phyloP scores from a whole-genome alignment of 1,284 basidiomycete genomes.

The Schizopora paradoxa region DNA sequence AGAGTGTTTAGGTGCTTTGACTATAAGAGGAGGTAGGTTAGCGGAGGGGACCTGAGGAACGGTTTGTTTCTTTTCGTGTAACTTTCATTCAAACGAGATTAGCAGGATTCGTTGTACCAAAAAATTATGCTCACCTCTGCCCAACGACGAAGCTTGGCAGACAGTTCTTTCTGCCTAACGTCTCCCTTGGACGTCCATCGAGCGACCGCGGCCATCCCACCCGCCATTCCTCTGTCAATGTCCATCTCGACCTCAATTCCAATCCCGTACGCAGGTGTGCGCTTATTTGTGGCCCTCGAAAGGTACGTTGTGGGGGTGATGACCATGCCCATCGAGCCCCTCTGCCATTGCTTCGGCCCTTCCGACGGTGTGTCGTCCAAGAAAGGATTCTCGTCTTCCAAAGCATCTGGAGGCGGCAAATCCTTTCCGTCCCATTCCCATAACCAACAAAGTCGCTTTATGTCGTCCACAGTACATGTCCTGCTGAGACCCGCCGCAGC shows the following conservation, averaged over 20 bases:
- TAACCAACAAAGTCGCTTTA: slow-evolving; percentile 75
- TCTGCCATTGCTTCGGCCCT: slow-evolving; percentile 58
- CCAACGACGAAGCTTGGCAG: slow-evolving; percentile 59
- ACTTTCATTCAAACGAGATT: slow-evolving; percentile 32
- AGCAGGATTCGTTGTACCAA: slow-evolving; percentile 6
- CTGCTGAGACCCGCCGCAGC: slow-evolving; percentile 63
- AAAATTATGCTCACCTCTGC: slow-evolving; percentile 41
- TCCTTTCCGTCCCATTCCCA: slow-evolving; percentile 75
- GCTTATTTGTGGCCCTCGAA: slow-evolving; percentile 55
- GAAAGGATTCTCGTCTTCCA: slow-evolving; percentile 70
- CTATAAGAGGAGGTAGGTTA: slow-evolving; percentile 53
- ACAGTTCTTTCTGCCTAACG: slow-evolving; percentile 50
- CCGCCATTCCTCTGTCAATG: slow-evolving; percentile 69
- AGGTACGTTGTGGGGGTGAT: slow-evolving; percentile 66
- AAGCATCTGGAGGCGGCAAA: slow-evolving; percentile 25
- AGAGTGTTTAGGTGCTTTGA: slow-evolving; percentile 47
- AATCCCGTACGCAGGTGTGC: slow-evolving; percentile 72
- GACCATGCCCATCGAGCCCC: slow-evolving; percentile 72
- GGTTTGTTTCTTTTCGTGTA: slow-evolving; percentile 38
- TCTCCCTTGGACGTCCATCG: slow-evolving; percentile 72
- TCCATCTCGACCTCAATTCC: slow-evolving; percentile 82
- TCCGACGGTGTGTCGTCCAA: slow-evolving; percentile 36
- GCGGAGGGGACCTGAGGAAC: slow-evolving; percentile 61
- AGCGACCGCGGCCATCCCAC: slow-evolving; percentile 79
- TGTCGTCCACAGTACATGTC: slow-evolving; percentile 58